phyloP scores from a whole-genome alignment of 2,329 filamentous ascomycete species.

The Xylariaceae sp. region DNA sequence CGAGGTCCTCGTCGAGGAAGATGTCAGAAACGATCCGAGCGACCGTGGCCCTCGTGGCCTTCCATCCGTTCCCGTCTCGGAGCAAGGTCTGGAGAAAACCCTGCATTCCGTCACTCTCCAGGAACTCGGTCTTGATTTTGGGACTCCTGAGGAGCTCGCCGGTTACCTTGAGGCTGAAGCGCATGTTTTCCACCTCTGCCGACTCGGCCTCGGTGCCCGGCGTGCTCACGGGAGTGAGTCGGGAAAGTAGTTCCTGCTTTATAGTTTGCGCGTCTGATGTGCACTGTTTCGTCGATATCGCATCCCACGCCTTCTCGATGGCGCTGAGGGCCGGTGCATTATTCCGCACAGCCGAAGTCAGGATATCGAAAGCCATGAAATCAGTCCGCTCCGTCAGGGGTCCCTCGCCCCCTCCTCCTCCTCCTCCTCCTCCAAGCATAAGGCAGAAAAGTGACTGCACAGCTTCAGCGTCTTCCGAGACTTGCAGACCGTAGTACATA shows the following conservation, averaged over 20 bases:
- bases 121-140: conserved; percentile 49
- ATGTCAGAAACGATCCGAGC: conserved; percentile 57
- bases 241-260: conserved; percentile 37
- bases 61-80: conserved; percentile 43
- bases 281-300: conserved; percentile 37
- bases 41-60: conserved; percentile 46
- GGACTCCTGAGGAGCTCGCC: conserved; percentile 52
- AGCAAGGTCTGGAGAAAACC: conserved; percentile 49
- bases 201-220: conserved; percentile 12
- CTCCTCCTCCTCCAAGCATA: conserved; percentile 36
- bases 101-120: conserved; percentile 48
- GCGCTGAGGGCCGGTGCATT: conserved; percentile 56
- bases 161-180: conserved; percentile 42
- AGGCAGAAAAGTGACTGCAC: conserved; percentile 54
- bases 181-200: conserved; percentile 19
- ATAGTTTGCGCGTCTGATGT: conserved; percentile 22
- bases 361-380: conserved; percentile 50
- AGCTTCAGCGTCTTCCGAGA: conserved; percentile 50
- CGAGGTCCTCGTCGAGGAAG: conserved; percentile 62
- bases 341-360: conserved; percentile 57
- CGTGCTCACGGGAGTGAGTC: conserved; percentile 30
- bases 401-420: conserved; percentile 16
- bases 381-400: conserved; percentile 31
- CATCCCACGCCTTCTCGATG: conserved; percentile 44
- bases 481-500: conserved; percentile 63